Evolutionary conservation across 2,329 filamentous ascomycete genomes (phyloP).

Genomic region (Nigrospora osmanthi): DNA sequence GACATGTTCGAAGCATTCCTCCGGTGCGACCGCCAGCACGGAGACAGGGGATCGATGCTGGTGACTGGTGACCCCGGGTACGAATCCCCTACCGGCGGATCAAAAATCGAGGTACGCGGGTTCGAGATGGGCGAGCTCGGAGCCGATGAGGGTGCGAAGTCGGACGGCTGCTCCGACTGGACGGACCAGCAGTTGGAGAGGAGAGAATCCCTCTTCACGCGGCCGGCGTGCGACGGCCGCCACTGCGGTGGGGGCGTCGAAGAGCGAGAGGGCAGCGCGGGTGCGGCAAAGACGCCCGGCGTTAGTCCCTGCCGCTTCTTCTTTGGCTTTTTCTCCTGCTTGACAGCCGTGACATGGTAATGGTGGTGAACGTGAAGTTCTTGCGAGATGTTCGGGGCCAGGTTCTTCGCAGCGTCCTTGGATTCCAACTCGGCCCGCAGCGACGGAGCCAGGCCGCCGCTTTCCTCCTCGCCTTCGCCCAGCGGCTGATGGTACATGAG

Average conservation of each 20-base stretch:
- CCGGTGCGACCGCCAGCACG: conserved; percentile 43
- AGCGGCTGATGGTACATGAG: conserved; percentile 71
- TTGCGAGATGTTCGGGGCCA: conserved; percentile 45
- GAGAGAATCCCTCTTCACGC: conserved; percentile 37
- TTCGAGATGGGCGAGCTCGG: conserved; percentile 76
- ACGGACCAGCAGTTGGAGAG: conserved; percentile 55
- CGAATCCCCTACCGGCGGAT: conserved; percentile 59
- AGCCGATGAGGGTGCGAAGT: conserved; percentile 63
- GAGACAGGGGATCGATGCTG: conserved; percentile 60
- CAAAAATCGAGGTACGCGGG: conserved; percentile 70
- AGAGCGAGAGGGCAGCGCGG: conserved; percentile 26
- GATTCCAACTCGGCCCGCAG: conserved; percentile 65
- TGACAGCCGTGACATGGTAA: conserved; percentile 65
- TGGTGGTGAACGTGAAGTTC: conserved; percentile 93
- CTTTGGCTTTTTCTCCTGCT: conserved; percentile 55
- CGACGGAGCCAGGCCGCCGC: conserved; percentile 33
- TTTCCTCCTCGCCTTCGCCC: conserved; percentile 28
- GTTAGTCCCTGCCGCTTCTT: conserved; percentile 64
- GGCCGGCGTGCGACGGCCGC: conserved; percentile 30
- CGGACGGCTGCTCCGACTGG: conserved; percentile 52
- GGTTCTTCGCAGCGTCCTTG: conserved; percentile 26
- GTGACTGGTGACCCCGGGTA: conserved; percentile 78
- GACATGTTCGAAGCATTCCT: conserved; percentile 52
- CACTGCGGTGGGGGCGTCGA: conserved; percentile 32
- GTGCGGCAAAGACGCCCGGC: conserved; percentile 53